Conservation (phyloP, 768 basidiomycete species). For the Leccinellum luteum region DNA sequence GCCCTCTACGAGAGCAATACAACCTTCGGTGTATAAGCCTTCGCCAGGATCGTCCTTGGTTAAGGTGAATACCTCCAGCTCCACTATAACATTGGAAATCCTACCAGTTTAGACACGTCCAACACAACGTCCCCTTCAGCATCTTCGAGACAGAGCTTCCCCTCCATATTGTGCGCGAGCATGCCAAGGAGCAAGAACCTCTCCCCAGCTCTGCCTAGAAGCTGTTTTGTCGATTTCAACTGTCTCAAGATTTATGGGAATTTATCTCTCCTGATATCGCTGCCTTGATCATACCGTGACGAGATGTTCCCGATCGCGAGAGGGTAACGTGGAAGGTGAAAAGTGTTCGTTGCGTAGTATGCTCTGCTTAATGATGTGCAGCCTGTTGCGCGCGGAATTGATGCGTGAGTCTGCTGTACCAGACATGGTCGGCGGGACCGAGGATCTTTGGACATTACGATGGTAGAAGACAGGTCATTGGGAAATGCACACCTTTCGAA, state of each 20-base stretch:
- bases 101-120: conserved; percentile 83
- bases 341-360: conserved; percentile 96
- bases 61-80: conserved; percentile 14
- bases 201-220: conserved; percentile 85
- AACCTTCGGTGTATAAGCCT: conserved; percentile 95
- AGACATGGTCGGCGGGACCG: conserved; percentile 61
- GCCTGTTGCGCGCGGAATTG: conserved; percentile 74
- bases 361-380: conserved; percentile 90
- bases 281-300: conserved; percentile 64
- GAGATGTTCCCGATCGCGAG: conserved; percentile 80
- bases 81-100: background rate
- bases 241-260: conserved; percentile 33
- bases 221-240: conserved; percentile 94
- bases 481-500: conserved; percentile 72
- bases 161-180: conserved; percentile 86
- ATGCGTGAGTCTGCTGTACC: conserved; percentile 84
- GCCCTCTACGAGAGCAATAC: conserved; percentile 92
- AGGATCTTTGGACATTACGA: conserved; percentile 35
- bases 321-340: conserved; percentile 90
- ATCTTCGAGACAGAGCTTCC: conserved; percentile 89
- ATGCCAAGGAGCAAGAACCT: conserved; percentile 93
- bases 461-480: background rate
- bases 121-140: conserved; percentile 87
- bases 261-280: conserved; percentile 8
- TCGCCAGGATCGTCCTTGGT: conserved; percentile 83